Evolutionary conservation across 768 basidiomycete genomes (phyloP).

Genomic region (Rhodotorula graminis): DNA sequence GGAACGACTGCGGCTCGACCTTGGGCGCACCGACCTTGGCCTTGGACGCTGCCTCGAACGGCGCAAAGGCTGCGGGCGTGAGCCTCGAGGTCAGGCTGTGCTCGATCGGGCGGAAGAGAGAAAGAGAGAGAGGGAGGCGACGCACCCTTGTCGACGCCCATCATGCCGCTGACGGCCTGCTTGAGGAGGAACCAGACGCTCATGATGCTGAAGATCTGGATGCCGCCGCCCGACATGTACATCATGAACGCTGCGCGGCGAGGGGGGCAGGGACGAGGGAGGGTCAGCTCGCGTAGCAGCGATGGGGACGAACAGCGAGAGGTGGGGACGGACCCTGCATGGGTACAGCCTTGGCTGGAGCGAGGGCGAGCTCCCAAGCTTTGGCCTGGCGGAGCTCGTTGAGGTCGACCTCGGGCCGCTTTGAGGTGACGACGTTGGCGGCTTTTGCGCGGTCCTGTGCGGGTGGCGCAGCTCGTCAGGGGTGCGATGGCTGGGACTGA

Average conservation of each 20-base stretch:
- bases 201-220: slow-evolving; percentile 45
- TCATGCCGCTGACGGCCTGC: slow-evolving; percentile 35
- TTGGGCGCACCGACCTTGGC: neutral
- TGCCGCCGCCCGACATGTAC: slow-evolving; percentile 43
- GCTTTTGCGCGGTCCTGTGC: neutral
- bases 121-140: neutral
- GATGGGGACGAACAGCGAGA: too few species aligned
- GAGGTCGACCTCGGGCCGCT: slow-evolving; percentile 25
- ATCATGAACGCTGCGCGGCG: slow-evolving; percentile 41
- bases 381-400: slow-evolving; percentile 28
- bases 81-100: neutral
- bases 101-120: too few species aligned
- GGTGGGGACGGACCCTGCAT: slow-evolving; percentile 41
- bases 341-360: slow-evolving; percentile 42
- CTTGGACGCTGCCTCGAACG: slow-evolving; percentile 10
- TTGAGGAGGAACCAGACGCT: slow-evolving; percentile 42
- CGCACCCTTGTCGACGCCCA: slow-evolving; percentile 40
- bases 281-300: neutral
- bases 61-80: slow-evolving; percentile 14
- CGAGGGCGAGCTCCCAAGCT: slow-evolving; percentile 41
- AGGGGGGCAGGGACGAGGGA: neutral
- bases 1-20: slow-evolving; percentile 6
- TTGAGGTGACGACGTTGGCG: neutral
- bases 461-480: neutral
- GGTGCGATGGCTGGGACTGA: neutral